Conservation (phyloP, 2,329 filamentous ascomycete species). For the Cytospora chrysosperma region DNA sequence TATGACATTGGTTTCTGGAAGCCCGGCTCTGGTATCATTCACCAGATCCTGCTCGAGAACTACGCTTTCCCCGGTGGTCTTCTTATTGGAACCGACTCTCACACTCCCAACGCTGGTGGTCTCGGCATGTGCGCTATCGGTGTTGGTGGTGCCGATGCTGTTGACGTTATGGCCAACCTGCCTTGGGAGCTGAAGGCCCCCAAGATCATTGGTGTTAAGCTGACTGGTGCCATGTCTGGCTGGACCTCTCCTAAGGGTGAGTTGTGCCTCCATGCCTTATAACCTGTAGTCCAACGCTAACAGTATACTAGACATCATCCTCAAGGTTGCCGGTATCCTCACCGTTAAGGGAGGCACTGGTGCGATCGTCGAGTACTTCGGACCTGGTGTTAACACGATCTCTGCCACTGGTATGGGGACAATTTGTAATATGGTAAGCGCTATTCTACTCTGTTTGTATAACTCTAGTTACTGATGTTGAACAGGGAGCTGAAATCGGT, state of each 20-base stretch:
- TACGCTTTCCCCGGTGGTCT: slow-evolving; percentile 98
- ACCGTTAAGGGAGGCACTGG: slow-evolving; percentile 98
- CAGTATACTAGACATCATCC: slow-evolving; percentile 72
- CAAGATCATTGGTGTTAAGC: slow-evolving; percentile 93
- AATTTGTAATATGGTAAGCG: slow-evolving; percentile 65
- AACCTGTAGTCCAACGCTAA: slow-evolving; percentile 2
- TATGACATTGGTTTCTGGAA: slow-evolving; percentile 99
- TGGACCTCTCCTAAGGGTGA: slow-evolving; percentile 92
- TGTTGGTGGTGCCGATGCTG: slow-evolving; percentile 96
- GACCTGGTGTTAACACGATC: slow-evolving; percentile 70
- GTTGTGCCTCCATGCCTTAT: slow-evolving; percentile 31
- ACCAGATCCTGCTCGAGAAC: slow-evolving; percentile 98
- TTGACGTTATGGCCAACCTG: slow-evolving; percentile 96
- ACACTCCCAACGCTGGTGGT: slow-evolving; percentile 96
- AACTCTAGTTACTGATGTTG: background rate
- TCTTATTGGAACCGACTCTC: slow-evolving; percentile 95
- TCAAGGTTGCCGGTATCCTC: slow-evolving; percentile 94
- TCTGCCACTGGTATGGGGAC: slow-evolving; percentile 87
- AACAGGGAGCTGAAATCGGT: slow-evolving; percentile 61
- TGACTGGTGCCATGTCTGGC: slow-evolving; percentile 84
- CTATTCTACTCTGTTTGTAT: background rate
- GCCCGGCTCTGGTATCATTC: slow-evolving; percentile 97
- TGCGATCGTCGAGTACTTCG: slow-evolving; percentile 73
- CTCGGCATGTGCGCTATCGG: slow-evolving; percentile 93
- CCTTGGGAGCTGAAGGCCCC: slow-evolving; percentile 99